phyloP scores from a whole-genome alignment of 202 grass and related monocot genomes.

The Saccharum hybrid region DNA sequence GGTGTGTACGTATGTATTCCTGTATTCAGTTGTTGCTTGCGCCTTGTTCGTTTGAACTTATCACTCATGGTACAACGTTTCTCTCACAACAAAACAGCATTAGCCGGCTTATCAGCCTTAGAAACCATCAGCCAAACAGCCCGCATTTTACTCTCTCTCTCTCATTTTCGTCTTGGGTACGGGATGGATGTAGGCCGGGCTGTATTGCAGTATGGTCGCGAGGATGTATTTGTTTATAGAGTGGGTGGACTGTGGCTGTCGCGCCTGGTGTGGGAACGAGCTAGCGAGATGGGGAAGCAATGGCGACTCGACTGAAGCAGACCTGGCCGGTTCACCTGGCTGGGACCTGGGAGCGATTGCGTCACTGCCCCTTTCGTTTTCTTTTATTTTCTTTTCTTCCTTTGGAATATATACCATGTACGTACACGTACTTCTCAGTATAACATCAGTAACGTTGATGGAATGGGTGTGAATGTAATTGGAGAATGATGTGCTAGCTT shows the following conservation, averaged over 20 bases:
- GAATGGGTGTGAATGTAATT: not conserved
- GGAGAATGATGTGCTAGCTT: conserved; percentile 17
- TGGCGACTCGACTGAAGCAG: not conserved
- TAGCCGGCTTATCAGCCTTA: no score
- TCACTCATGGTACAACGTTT: no score
- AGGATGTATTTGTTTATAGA: conserved; percentile 23
- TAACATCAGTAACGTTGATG: conserved; percentile 6
- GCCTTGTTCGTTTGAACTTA: no score
- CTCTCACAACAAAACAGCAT: no score
- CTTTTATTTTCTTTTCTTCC: no score
- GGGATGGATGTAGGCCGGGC: no score
- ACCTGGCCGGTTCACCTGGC: conserved; percentile 16
- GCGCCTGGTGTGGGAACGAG: conserved; percentile 16
- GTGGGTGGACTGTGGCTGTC: conserved; percentile 46
- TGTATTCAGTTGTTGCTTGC: no score
- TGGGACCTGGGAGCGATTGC: not conserved
- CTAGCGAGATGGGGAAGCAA: conserved; percentile 53
- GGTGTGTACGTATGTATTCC: no score
- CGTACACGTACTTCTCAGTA: not conserved
- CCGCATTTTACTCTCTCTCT: no score
- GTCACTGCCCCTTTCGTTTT: conserved; percentile 14
- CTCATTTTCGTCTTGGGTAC: conserved; percentile 16
- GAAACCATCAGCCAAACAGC: no score
- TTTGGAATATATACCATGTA: not conserved
- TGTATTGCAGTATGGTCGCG: conserved; percentile 8